Base-by-base conservation (phyloP, 2,329 filamentous ascomycete species). In the Ceratocystis huliohia region DNA sequence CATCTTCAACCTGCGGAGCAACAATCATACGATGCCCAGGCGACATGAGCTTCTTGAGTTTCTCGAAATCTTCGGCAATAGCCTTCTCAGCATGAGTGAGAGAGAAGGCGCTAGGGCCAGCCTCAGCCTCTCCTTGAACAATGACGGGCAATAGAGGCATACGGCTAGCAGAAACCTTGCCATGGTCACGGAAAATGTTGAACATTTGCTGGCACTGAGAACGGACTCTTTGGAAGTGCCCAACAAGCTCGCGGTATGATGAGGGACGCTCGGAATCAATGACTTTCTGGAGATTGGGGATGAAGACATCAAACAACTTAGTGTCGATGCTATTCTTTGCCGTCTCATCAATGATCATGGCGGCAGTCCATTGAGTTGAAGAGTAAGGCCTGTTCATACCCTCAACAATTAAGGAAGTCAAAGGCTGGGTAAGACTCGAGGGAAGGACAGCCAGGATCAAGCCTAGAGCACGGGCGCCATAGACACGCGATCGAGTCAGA, bases 91-190 rank as follows among this genome's bases (percentile, higher is more conserved):
- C 94, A 70, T 93, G 91, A 0, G 82, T 78, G 64, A 97, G 82
- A 0, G 91, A 95, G 74, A 99, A 99, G 5, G 94, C 93, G 71
- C 86, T 93, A 8, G 93, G 92, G 0, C 94, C 93, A 45, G 94
- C 93, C 73, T 95, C 89, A 4, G 88, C 81, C 73, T 97, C 93
- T 37, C 94, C 94, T 76, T 99, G 94, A 7, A 96, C 93, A 20
- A 99, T 85, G 2, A 96, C 90, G 25, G 94, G 91, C 61, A 97
- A 82, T 4, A 82, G 82, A 0, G 95, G 93, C 50, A 97, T 78
- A 73, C 87, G 89, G 69, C 82, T 81, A 62, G 85, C 82, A 25
- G 88, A 82, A 1, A 96, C 86, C 73, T 94, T 92, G 46, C 89
- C 91, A 72, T 91, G 87, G 71, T 97, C 93, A 71, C 91, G 85